phyloP scores from a whole-genome alignment of 192 early-diverging fungal genomes.

The Phlyctochytrium bullatum region DNA sequence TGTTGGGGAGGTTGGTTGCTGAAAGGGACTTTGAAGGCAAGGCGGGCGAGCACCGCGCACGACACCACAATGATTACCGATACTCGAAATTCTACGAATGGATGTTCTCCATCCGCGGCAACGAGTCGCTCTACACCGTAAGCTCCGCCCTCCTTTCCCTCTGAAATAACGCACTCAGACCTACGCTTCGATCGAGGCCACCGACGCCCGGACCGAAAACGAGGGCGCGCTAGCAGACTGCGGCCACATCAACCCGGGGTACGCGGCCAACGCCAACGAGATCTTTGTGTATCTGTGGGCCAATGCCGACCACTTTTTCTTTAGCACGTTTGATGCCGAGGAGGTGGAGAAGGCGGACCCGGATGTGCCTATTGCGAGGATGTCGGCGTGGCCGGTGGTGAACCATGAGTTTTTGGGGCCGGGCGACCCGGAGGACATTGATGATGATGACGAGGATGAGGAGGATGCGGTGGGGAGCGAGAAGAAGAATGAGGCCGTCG shows the following conservation, averaged over 20 bases:
- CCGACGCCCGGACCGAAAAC: neutral
- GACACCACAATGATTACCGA: conserved; percentile 21
- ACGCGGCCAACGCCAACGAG: neutral
- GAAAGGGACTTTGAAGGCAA: no score
- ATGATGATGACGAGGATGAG: no score
- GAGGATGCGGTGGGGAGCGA: no score
- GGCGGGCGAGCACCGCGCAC: neutral
- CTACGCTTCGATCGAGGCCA: neutral
- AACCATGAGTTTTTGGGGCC: no score
- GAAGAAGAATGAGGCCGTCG: no score
- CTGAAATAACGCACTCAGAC: neutral
- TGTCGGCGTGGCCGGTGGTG: neutral
- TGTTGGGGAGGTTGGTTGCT: no score
- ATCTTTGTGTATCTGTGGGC: neutral
- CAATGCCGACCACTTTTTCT: neutral
- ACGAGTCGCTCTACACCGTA: neutral
- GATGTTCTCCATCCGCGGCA: conserved; percentile 1
- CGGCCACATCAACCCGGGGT: neutral
- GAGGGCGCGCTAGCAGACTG: neutral
- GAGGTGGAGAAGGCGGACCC: neutral
- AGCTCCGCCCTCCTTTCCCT: neutral
- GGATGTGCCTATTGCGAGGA: neutral
- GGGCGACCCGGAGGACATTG: no score
- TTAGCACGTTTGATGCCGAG: neutral
- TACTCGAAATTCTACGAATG: conserved; percentile 14